Evolutionary conservation across 2,329 filamentous ascomycete species (phyloP), one percentile per base, ranked within the genome.

Genomic region (Coniella vitis): DNA sequence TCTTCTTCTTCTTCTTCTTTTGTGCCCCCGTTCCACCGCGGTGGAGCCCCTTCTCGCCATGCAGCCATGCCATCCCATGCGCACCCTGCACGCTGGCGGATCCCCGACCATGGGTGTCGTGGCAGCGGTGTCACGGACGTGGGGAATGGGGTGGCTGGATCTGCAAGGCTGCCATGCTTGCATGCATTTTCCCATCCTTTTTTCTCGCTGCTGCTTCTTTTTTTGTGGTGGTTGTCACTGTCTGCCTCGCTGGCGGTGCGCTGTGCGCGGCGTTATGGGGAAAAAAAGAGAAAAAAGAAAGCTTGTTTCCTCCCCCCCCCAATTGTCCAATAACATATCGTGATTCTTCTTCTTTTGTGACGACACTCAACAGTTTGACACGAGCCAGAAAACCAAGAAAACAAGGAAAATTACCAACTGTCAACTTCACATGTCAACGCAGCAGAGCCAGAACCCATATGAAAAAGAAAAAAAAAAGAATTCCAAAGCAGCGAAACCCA

Each of bases 51-150:
- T n/a, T n/a, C n/a, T 29, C 25, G 10, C 5, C 25, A 29, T 29
- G 25, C 25, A 29, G 5, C 25, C 10, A 5, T 10, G 25, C 25
- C 25, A 5, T 5, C 25, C 25, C 25, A 29, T 29, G 34, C 34
- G 13, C 40, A 29, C 25, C 5, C 25, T 29, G 25, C 25, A 5
- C 5, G 25, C 25, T 5, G 10, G 25, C 25, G 25, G 25, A 29
- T 10, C 25, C 25, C 25, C 25, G 5, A 29, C 25, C 38, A 12
- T n/a, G 45, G 45, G 16, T 40, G 38, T 38, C 45, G 45, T 47
- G 37, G 45, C 45, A 47, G 38, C 45, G 45, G 38, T 47, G 45
- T 40, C 45, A 41, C 45, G 45, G 45, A 47, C 45, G 38, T 47
- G 45, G 37, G 43, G 16, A 19, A 39, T 21, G 38, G 17, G 25